Conservation (phyloP, 768 basidiomycete genomes). For the Rhodotorula kratochvilovae region DNA sequence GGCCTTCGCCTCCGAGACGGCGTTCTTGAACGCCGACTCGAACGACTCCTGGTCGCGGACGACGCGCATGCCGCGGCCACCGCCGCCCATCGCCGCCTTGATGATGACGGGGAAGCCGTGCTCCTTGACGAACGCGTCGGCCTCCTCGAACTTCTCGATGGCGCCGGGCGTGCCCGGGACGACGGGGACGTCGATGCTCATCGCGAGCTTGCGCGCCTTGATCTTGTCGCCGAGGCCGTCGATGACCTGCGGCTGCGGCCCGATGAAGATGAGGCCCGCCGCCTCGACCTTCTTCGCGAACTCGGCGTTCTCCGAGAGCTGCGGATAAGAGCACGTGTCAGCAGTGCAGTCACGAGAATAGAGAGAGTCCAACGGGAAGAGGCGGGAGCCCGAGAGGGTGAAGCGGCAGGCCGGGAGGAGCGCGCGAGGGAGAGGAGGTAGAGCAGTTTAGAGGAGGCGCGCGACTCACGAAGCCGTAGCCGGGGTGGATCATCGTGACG, state of each 20-base stretch:
- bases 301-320: slow-evolving; percentile 84
- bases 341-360: not conserved
- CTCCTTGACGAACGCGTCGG: slow-evolving; percentile 84
- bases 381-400: no score
- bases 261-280: slow-evolving; percentile 94
- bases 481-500: slow-evolving; percentile 96
- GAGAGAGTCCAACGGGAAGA: no score
- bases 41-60: slow-evolving; percentile 91
- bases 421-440: not conserved
- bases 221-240: slow-evolving; percentile 98
- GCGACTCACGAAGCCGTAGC: slow-evolving; percentile 10
- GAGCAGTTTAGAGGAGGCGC: no score
- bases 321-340: slow-evolving; percentile 50
- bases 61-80: slow-evolving; percentile 95
- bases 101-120: slow-evolving; percentile 76
- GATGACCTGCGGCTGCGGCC: slow-evolving; percentile 91
- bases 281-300: slow-evolving; percentile 98
- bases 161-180: slow-evolving; percentile 98
- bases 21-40: slow-evolving; percentile 79
- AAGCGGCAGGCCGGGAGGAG: no score
- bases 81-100: slow-evolving; percentile 85
- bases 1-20: slow-evolving; percentile 88
- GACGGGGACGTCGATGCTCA: slow-evolving; percentile 85
- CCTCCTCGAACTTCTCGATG: slow-evolving; percentile 71
- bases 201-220: slow-evolving; percentile 85